A percentile compares a stretch with the other conserved stretches of the same genome.
Evolutionary conservation across 1,284 basidiomycete species (phyloP).

Genomic region (Athelia sp.): DNA sequence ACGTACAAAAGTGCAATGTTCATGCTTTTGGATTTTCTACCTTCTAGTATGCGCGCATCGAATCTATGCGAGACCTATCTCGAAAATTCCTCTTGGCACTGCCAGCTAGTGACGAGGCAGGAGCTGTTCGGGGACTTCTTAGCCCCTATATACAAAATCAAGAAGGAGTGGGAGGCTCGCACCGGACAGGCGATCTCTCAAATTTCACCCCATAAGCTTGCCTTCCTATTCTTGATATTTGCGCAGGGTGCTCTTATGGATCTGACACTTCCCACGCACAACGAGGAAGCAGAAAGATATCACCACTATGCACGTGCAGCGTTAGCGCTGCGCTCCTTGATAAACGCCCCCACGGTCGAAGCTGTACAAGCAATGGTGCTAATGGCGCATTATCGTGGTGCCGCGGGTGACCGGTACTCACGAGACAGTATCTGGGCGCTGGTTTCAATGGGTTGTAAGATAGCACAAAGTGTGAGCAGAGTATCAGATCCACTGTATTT

Average conservation of each 20-base stretch:
- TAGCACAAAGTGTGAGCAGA: slow-evolving; percentile 31
- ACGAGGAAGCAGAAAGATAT: slow-evolving; percentile 12
- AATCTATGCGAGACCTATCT: slow-evolving; percentile 63
- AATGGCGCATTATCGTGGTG: slow-evolving; percentile 10
- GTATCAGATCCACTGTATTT: neutral
- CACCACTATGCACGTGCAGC: slow-evolving; percentile 12
- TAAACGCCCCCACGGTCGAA: slow-evolving; percentile 4
- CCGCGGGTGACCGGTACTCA: slow-evolving; percentile 16
- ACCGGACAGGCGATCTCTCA: no score
- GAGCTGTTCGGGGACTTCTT: slow-evolving; percentile 63
- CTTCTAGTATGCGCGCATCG: slow-evolving; percentile 53
- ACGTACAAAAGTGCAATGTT: slow-evolving; percentile 31
- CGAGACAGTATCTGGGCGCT: slow-evolving; percentile 30
- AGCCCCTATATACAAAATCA: slow-evolving; percentile 50
- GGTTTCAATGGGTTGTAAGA: slow-evolving; percentile 23
- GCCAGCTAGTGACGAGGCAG: slow-evolving; percentile 55
- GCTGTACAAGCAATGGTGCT: slow-evolving; percentile 12
- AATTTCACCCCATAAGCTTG: slow-evolving; percentile 22
- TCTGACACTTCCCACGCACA: slow-evolving; percentile 11
- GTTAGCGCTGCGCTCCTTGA: slow-evolving; percentile 6
- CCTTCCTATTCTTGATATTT: slow-evolving; percentile 14
- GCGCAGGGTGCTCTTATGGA: slow-evolving; percentile 14
- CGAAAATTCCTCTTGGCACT: slow-evolving; percentile 58
- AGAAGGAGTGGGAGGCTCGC: slow-evolving; percentile 35
- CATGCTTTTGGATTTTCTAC: slow-evolving; percentile 40